Base-by-base conservation (phyloP, 257 asterid species). In the Datura wrightii region DNA sequence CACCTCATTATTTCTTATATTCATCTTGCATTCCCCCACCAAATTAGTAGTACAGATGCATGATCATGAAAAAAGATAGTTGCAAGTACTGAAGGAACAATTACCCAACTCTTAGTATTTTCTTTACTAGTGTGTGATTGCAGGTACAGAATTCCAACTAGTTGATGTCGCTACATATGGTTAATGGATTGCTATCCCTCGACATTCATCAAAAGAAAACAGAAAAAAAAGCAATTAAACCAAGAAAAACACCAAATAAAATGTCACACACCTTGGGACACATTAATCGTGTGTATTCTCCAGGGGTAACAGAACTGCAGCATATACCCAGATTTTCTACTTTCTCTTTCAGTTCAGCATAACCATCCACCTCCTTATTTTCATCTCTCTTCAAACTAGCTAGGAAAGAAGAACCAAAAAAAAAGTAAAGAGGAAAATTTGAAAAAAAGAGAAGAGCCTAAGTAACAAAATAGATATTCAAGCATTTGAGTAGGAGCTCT, bases 181-280 rank as follows among this genome's bases (percentile, higher is more conserved):
- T 74, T 74, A 24, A 19, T 7, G 10, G 41, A 74, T 48, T 10
- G 19, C 41, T 24, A 24, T 59, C 80, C 19, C 80, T 74, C 46
- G 60, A 48, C 8, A 36, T 42, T 48, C 59, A 24, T 46, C 5
- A 46, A 24, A 3, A 37, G 39, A 34, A 18, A 50, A 10, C 31
- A 24, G 31, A 4, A 16, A 14, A 54, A 83, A 56, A 55, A 5
- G n/a, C 31, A 83, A 56, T 0, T 9, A 53, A 83, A 83, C 18
- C 52, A n/a, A 24, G 10, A 84, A 37, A 31, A 31, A 34, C 31
- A 60, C 46, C 10, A 44, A 50, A 41, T 37, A 44, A n/a, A 48
- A 46, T n/a, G 58, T 59, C 24, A 52, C 9, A 79, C 86, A 91
- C 95, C 95, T 90, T 90, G 55, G 97, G 97, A 80, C 97, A 93